Percentiles rank a stretch among this genome's conserved stretches.
Evolutionary conservation across 2,329 filamentous ascomycete genomes (phyloP).

Genomic region (Microdochium paspali): DNA sequence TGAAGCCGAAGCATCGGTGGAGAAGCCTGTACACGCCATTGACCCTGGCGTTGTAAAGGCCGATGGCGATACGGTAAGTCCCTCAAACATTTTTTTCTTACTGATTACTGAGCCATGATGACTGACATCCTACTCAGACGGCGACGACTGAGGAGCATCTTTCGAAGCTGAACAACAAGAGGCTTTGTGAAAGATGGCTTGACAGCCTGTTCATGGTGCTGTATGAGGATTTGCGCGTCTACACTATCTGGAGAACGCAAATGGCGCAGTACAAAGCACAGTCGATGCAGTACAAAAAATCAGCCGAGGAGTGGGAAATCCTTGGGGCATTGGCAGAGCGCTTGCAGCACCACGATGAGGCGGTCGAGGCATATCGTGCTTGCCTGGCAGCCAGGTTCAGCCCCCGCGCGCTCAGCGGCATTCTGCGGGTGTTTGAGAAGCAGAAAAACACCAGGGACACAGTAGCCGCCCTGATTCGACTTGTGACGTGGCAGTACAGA

Average conservation of each 20-base stretch:
- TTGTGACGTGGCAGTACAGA: constrained; percentile 96
- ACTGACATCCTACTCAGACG: constrained; percentile 30
- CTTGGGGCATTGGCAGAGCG: constrained; percentile 86
- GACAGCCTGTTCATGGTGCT: constrained; percentile 99
- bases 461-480: constrained; percentile 74
- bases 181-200: constrained; percentile 93
- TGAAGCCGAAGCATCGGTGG: constrained; percentile 35
- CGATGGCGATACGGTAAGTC: constrained; percentile 32
- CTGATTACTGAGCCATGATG: background rate
- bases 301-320: constrained; percentile 96
- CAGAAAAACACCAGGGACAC: constrained; percentile 71
- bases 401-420: constrained; percentile 81
- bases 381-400: constrained; percentile 85
- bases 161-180: constrained; percentile 92
- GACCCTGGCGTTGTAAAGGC: constrained; percentile 69
- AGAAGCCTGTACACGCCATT: constrained; percentile 72
- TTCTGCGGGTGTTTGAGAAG: constrained; percentile 71
- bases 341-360: constrained; percentile 85
- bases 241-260: constrained; percentile 98
- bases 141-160: constrained; percentile 63
- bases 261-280: constrained; percentile 93
- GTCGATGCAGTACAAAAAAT: constrained; percentile 93
- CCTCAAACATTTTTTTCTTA: background rate
- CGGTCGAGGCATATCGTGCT: constrained; percentile 83
- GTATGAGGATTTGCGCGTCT: constrained; percentile 94